Percentiles rank a stretch among this genome's conserved stretches.
Conservation (phyloP, 2,329 filamentous ascomycete genomes). For the Ophiostoma piceae region DNA sequence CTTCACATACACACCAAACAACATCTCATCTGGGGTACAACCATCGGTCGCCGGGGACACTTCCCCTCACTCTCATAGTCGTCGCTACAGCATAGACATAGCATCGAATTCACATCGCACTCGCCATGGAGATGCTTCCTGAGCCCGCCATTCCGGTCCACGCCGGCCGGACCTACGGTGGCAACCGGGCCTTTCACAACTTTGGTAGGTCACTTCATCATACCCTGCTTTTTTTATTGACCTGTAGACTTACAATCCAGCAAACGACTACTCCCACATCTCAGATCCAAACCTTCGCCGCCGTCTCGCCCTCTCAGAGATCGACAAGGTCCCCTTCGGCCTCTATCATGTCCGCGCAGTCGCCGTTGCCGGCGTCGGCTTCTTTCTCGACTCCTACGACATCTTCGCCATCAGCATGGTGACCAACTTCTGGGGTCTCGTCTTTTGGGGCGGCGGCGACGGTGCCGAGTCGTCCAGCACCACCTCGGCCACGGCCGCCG, state of each 20-base stretch:
- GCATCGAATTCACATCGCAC: background rate
- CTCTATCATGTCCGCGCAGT: conserved; percentile 69
- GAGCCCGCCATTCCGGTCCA: conserved; percentile 32
- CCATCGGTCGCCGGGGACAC: background rate
- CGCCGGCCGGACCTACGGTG: conserved; percentile 48
- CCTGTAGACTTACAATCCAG: conserved; percentile 18
- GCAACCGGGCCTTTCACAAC: conserved; percentile 67
- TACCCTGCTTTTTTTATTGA: background rate
- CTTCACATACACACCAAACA: background rate
- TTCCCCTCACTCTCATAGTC: background rate
- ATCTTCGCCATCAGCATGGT: conserved; percentile 77
- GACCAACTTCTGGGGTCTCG: conserved; percentile 65
- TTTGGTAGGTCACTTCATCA: conserved; percentile 40
- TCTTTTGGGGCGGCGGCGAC: conserved; percentile 58
- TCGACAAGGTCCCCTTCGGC: conserved; percentile 72
- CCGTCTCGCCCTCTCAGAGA: conserved; percentile 69
- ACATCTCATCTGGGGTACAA: background rate
- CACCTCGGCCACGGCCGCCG: conserved; percentile 33
- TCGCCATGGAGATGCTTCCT: conserved; percentile 38
- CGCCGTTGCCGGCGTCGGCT: conserved; percentile 72
- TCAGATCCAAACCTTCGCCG: conserved; percentile 70
- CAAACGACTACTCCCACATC: conserved; percentile 49
- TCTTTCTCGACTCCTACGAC: conserved; percentile 77
- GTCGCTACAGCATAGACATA: background rate
- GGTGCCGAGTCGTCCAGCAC: conserved; percentile 34